phyloP scores from a whole-genome alignment of 208 protist species.

The Endotrypanum monterogeii region DNA sequence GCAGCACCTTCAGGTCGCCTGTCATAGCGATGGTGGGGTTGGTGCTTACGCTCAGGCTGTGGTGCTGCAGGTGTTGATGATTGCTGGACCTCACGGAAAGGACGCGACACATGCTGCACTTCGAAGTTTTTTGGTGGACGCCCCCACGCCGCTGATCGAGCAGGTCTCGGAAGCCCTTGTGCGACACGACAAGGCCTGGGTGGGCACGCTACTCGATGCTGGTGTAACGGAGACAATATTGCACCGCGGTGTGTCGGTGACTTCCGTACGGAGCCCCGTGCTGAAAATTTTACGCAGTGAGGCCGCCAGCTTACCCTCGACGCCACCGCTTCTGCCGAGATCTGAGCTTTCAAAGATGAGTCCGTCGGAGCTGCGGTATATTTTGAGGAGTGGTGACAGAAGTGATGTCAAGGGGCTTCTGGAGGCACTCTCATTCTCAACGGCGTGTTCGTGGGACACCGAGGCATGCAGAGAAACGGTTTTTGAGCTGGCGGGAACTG shows the following conservation, averaged over 20 bases:
- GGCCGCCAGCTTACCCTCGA: slow-evolving; percentile 18
- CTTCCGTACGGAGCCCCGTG: slow-evolving; percentile 28
- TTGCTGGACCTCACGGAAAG: slow-evolving; percentile 26
- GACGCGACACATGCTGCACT: slow-evolving; percentile 46
- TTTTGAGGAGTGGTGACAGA: slow-evolving; percentile 20
- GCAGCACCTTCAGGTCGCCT: slow-evolving; percentile 41
- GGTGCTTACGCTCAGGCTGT: slow-evolving; percentile 56
- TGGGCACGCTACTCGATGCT: slow-evolving; percentile 47
- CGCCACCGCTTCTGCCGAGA: slow-evolving; percentile 25
- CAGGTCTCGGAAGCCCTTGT: slow-evolving; percentile 42
- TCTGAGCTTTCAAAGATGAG: neutral
- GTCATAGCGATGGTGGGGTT: slow-evolving; percentile 51
- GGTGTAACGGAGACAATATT: slow-evolving; percentile 53
- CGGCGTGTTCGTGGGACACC: slow-evolving; percentile 11
- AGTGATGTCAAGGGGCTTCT: slow-evolving; percentile 21
- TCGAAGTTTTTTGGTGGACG: slow-evolving; percentile 47
- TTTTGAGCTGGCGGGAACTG: neutral
- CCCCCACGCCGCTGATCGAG: slow-evolving; percentile 36
- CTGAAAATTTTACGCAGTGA: slow-evolving; percentile 25
- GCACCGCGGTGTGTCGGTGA: slow-evolving; percentile 10
- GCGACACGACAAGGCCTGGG: slow-evolving; percentile 50
- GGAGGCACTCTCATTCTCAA: neutral
- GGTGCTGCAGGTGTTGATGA: slow-evolving; percentile 61
- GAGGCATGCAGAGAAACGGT: slow-evolving; percentile 3
- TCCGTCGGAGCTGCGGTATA: slow-evolving; percentile 17